Evolutionary conservation across 2,329 filamentous ascomycete genomes (phyloP), one percentile per base, ranked within the genome.

Genomic region (Alternaria infectoria): DNA sequence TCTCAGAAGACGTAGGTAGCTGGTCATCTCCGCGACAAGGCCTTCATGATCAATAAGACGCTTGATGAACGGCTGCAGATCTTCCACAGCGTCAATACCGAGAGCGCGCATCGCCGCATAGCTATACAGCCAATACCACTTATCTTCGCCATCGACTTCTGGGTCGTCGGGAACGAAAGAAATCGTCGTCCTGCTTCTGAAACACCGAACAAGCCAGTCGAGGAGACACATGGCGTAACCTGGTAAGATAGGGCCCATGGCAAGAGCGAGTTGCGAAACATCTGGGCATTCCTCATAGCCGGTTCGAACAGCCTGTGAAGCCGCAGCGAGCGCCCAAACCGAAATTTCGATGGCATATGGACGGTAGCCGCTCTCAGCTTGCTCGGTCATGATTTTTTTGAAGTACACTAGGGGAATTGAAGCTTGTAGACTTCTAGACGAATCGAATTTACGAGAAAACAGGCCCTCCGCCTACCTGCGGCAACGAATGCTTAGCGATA

Each of bases 61-160:
- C 30, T 49, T 44, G 28, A 65, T 45, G 32, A 61, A 56, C 10
- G 17, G 25, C 43, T 45, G 52, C 7, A 67, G 57, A 6, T 21
- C 11, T 21, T 44, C 43, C 8, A 59, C 57, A 44, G 61, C 57
- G 17, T 58, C 30, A 36, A 65, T 58, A 7, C 62, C 59, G 9
- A 67, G 36, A 11, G 46, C 49, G 4, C 49, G 50, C 62, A 67
- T 63, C 6, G 28, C 44, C 6, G 55, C 21, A 57, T 65, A 67
- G 17, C 46, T 55, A 46, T 65, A 67, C 15, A 67, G 25, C 52
- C 45, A 65, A 43, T 59, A 61, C 46, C 51, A 63, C 19, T 54
- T 65, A 15, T 63, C 65, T n/a, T 36, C 15, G 7, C 36, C 40
- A 7, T 61, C 55, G n/a, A 62, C 40, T 15, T 54, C 59, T 28